Base-by-base conservation (phyloP, 2,329 filamentous ascomycete species). In the Coniochaeta sp. region DNA sequence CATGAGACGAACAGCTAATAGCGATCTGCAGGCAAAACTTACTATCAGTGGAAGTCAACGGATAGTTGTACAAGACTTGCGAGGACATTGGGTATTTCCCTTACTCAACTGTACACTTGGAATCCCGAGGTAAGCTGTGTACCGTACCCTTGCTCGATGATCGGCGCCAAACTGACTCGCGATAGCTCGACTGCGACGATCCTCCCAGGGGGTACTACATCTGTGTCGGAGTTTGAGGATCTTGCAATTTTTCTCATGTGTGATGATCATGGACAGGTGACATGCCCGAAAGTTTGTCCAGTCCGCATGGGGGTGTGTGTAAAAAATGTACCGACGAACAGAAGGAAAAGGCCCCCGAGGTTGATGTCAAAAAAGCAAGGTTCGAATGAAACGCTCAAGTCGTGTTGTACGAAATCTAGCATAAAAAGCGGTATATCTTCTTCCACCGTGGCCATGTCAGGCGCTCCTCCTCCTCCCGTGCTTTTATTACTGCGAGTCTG, bases 371-470 rank as follows among this genome's bases (percentile, higher is more conserved):
- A 5, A 47, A 3, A 47, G n/a, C 7, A 44, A 36, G 34, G 9
- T 14, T 6, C 8, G 34, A 36, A 24, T 24, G n/a, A 24, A 17
- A 17, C n/a, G 38, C 16, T 40, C 17, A 40, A 40, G n/a, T 32
- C 30, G 26, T 36, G 12, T 16, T 22, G 8, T 38, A 12, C 10
- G 9, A 14, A 22, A 38, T 24, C 54, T 56, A 70, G 36, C 69
- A 70, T 17, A 70, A 58, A 32, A 62, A 59, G 56, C 62, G 57
- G 63, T 70, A 71, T 14, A 68, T 44, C 58, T 62, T 67, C 60
- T 69, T 69, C 69, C 69, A 70, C 55, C 47, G 57, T 8, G 69
- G 69, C 68, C 69, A 70, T 3, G 47, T 17, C 38, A 61, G 38
- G 44, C 65, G 59, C 59, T 68, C 66, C 55, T 69, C 67, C 14